These are phyloP conservation scores for Penicillium goetzii DNA, from an alignment of 495 filamentous ascomycete genomes.

Conservation along the genomic window DNA sequence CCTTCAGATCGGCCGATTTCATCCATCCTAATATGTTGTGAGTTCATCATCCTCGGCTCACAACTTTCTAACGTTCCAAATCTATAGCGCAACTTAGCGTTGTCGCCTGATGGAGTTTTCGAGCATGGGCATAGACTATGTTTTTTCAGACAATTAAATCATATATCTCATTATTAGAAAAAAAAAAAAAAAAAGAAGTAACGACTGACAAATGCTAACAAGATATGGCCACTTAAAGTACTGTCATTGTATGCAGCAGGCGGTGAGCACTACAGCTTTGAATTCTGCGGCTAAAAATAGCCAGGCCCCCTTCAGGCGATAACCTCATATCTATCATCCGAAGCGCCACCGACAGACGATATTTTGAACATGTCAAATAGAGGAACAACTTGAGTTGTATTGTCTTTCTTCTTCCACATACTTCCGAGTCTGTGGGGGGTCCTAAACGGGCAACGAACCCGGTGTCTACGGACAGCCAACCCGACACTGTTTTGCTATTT, in stretches of 20 bases:
- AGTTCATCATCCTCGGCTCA: too few species aligned
- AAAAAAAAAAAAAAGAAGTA: background rate
- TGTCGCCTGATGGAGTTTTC: too few species aligned
- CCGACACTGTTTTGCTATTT: constrained; percentile 18
- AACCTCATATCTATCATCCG: background rate
- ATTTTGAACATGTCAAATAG: background rate
- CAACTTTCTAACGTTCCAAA: too few species aligned
- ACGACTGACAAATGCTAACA: background rate
- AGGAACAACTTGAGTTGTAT: background rate
- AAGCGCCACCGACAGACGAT: background rate
- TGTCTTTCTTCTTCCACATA: background rate
- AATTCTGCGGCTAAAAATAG: background rate
- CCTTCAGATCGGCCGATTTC: too few species aligned
- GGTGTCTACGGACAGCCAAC: background rate
- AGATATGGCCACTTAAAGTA: background rate
- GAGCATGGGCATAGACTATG: too few species aligned
- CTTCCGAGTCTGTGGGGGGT: constrained; percentile 6
- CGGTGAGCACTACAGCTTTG: background rate
- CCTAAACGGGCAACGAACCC: constrained; percentile 3
- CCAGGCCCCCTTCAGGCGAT: background rate
- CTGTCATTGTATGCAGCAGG: background rate
- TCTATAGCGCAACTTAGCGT: too few species aligned
- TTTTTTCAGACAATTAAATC: too few species aligned
- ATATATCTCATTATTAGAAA: too few species aligned
- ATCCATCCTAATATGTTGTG: too few species aligned